Conservation (phyloP, 176 grass and related monocot species). For the Zea luxurians region DNA sequence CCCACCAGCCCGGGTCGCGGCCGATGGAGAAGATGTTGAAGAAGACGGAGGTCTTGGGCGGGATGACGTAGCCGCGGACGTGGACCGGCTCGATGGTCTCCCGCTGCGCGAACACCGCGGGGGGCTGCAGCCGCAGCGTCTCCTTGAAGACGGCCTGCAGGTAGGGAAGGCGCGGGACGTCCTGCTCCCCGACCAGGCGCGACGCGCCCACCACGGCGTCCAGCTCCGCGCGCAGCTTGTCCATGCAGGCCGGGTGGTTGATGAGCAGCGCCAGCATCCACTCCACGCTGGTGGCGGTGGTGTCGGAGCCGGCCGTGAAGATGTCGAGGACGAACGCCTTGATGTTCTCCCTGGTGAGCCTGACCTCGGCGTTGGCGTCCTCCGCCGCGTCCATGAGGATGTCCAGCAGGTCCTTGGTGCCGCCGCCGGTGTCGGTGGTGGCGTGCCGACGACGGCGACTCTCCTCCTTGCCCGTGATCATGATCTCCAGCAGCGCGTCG, state of each 20-base stretch:
- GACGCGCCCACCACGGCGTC: constrained; percentile 40
- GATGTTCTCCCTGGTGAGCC: constrained; percentile 66
- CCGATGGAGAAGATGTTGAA: constrained; percentile 65
- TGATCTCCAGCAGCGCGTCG: constrained; percentile 49
- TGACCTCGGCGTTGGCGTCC: constrained; percentile 47
- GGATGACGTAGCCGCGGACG: constrained; percentile 56
- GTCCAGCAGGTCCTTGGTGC: constrained; percentile 53
- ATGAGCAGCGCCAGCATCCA: constrained; percentile 57
- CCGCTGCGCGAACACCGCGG: constrained; percentile 40
- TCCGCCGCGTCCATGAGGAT: constrained; percentile 58
- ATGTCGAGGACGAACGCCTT: constrained; percentile 75
- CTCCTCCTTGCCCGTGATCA: constrained; percentile 47
- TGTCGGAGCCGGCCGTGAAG: constrained; percentile 53
- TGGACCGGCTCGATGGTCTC: constrained; percentile 44
- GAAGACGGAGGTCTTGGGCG: constrained; percentile 42
- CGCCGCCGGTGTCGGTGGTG: not conserved
- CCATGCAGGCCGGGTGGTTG: constrained; percentile 44
- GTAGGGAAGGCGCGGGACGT: constrained; percentile 47
- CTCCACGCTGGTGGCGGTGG: constrained; percentile 49
- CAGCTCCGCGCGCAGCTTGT: constrained; percentile 39
- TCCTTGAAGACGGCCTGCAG: constrained; percentile 64
- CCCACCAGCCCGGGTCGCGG: constrained; percentile 49
- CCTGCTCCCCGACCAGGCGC: constrained; percentile 44
- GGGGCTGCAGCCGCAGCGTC: constrained; percentile 51
- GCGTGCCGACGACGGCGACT: not conserved